Percentiles rank a stretch among this genome's conserved stretches.
Conservation (phyloP, 371 early-diverging fungal species). For the Phascolomyces articulosus region DNA sequence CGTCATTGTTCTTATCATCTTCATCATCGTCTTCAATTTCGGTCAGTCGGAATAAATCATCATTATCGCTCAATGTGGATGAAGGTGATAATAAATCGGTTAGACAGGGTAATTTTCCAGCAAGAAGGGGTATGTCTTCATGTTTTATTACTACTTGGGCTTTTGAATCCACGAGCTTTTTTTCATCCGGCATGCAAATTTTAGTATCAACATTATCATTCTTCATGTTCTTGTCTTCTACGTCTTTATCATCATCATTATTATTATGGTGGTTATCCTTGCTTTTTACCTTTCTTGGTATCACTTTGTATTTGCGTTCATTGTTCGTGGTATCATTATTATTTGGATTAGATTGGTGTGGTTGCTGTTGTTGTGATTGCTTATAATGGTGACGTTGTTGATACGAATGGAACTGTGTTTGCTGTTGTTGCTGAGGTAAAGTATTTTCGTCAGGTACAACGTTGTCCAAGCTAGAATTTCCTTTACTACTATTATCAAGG, state of each 20-base stretch:
- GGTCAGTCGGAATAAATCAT: too few relatives aligned
- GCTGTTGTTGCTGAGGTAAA: neutral
- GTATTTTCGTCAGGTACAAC: neutral
- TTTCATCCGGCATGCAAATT: neutral
- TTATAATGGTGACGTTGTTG: too few relatives aligned
- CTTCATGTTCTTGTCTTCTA: neutral
- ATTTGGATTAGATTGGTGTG: neutral
- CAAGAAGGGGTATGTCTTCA: too few relatives aligned
- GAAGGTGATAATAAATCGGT: too few relatives aligned
- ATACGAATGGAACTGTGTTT: too few relatives aligned
- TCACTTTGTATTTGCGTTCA: neutral
- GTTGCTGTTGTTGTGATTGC: too few relatives aligned
- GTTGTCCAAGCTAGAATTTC: neutral
- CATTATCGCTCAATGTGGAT: too few relatives aligned
- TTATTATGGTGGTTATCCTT: too few relatives aligned
- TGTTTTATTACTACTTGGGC: neutral
- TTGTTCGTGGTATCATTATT: neutral
- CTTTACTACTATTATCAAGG: too few relatives aligned
- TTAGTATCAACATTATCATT: neutral
- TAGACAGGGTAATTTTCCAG: too few relatives aligned
- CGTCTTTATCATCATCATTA: neutral
- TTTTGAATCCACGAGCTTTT: neutral
- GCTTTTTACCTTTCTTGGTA: neutral
- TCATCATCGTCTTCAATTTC: too few relatives aligned
- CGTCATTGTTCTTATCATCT: too few relatives aligned